Percentiles rank a stretch among this genome's conserved stretches.
These are phyloP conservation scores for Rhodotorula sp. DNA, from an alignment of 1,284 basidiomycete species.

Conservation along the genomic window DNA sequence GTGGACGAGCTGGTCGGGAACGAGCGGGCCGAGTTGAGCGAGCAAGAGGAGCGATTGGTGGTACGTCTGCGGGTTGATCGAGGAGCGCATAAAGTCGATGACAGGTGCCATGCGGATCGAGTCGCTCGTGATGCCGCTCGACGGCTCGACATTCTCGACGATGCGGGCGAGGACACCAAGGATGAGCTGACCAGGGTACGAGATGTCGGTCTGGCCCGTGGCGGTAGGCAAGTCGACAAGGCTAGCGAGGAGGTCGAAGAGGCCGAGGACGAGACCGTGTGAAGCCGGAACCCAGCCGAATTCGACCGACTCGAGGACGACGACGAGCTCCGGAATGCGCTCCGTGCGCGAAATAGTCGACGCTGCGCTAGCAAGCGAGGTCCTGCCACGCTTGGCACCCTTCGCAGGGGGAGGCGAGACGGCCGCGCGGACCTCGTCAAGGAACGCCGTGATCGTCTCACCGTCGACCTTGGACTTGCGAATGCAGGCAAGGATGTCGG, in stretches of 20 bases:
- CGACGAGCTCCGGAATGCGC: slow-evolving; percentile 37
- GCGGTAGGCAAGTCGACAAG: slow-evolving; percentile 35
- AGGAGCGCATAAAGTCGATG: slow-evolving; percentile 78
- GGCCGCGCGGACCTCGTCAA: slow-evolving; percentile 25
- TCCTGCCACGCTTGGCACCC: slow-evolving; percentile 35
- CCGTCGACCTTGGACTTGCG: slow-evolving; percentile 26
- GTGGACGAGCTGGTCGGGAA: slow-evolving; percentile 86
- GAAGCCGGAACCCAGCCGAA: slow-evolving; percentile 22
- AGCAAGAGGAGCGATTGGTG: slow-evolving; percentile 90
- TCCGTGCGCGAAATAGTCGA: slow-evolving; percentile 17
- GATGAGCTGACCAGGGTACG: slow-evolving; percentile 39
- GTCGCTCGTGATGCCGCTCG: slow-evolving; percentile 45
- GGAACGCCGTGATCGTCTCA: slow-evolving; percentile 34
- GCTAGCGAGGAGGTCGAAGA: slow-evolving; percentile 37
- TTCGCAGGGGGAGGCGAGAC: slow-evolving; percentile 24
- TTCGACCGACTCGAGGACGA: slow-evolving; percentile 38
- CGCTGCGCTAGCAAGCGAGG: slow-evolving; percentile 22
- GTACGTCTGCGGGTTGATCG: slow-evolving; percentile 89
- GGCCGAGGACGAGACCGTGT: slow-evolving; percentile 30
- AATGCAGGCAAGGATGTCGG: slow-evolving; percentile 28
- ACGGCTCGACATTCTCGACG: slow-evolving; percentile 30
- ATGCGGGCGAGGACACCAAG: slow-evolving; percentile 26
- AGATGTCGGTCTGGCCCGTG: slow-evolving; percentile 30
- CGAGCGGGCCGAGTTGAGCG: slow-evolving; percentile 75
- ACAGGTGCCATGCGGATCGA: slow-evolving; percentile 67